These are phyloP conservation scores for Evansstolkia leycettana DNA, from an alignment of 495 filamentous ascomycete species.

Conservation along the genomic window DNA sequence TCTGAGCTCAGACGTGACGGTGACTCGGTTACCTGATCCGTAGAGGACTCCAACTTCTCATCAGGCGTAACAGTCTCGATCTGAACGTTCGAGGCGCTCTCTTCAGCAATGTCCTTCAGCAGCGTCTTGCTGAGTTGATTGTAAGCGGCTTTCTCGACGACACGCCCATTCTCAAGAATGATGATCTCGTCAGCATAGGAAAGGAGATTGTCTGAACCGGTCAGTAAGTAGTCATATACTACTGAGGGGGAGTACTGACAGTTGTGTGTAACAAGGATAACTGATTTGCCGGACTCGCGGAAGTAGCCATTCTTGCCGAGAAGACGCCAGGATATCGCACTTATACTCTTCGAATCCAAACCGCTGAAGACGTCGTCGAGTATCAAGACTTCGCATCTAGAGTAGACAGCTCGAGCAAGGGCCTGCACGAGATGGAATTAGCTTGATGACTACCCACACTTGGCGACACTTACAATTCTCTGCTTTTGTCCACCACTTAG, in stretches of 20 bases:
- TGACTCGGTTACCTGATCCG: conserved; percentile 3
- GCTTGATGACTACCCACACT: no score
- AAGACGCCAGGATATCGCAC: conserved; percentile 5
- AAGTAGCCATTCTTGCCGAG: conserved; percentile 9
- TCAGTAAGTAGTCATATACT: neutral
- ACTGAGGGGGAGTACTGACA: neutral
- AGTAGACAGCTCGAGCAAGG: conserved; percentile 14
- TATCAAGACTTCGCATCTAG: conserved; percentile 11
- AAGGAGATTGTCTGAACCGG: conserved; percentile 3
- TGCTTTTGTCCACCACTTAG: conserved; percentile 23
- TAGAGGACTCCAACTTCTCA: neutral
- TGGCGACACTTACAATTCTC: conserved; percentile 10
- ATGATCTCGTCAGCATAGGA: conserved; percentile 7
- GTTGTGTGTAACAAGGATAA: conserved; percentile 8
- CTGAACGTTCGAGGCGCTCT: neutral
- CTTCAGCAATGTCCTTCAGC: neutral
- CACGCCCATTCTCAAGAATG: conserved; percentile 3
- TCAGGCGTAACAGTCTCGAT: neutral
- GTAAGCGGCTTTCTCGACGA: conserved; percentile 1
- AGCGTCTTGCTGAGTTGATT: conserved; percentile 1
- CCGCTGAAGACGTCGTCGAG: conserved; percentile 26
- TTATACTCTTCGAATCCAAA: conserved; percentile 9
- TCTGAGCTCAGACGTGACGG: neutral
- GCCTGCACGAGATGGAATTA: conserved; percentile 1
- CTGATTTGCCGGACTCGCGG: conserved; percentile 7